Evolutionary conservation across 1,284 basidiomycete genomes (phyloP), one percentile per base, ranked within the genome.

Genomic region (Heterobasidion occidentale): DNA sequence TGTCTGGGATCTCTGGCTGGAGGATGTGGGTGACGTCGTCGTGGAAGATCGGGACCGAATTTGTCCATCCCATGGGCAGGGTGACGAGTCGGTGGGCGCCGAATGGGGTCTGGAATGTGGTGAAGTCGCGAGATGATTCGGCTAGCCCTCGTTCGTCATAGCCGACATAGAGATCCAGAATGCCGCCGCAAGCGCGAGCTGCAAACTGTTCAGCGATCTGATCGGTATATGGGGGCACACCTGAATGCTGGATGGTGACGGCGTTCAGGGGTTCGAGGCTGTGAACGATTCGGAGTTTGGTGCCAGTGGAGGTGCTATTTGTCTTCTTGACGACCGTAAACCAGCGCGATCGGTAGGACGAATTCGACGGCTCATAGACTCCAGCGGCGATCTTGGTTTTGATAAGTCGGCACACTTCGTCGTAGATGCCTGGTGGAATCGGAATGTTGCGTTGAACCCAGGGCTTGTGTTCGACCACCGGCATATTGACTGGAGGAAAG

Each of bases 41-140:
- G 53, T 73, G 69, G 46, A 71, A 69, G 20, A 71, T 68, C 6
- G 66, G 67, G 1, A 71, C 66, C 0, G 68, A 72, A 51, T 74
- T 72, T 0, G 70, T 72, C 64, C 64, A 75, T 0, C 74, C 73
- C 70, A 72, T 71, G 0, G 70, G 73, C 0, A 74, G 49, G 0
- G 59, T 63, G 0, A 58, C 56, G 0, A 70, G 60, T 27, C 62
- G 59, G 12, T 60, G 55, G 11, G 62, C 58, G 7, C 65, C 60
- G 55, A 56, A 53, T 4, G 52, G 52, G 0, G 42, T 45, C 46
- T 54, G 17, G 12, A 49, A 49, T 1, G 19, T 49, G n/a, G 47
- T 49, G 8, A 19, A 34, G 27, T 49, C 47, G 11, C 3, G 17
- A 7, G 17, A 49, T 1, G 47, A 20, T 33, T 49, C 19, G 15